phyloP scores from a whole-genome alignment of 139 green algal genomes.

The Micractinium conductrix region DNA sequence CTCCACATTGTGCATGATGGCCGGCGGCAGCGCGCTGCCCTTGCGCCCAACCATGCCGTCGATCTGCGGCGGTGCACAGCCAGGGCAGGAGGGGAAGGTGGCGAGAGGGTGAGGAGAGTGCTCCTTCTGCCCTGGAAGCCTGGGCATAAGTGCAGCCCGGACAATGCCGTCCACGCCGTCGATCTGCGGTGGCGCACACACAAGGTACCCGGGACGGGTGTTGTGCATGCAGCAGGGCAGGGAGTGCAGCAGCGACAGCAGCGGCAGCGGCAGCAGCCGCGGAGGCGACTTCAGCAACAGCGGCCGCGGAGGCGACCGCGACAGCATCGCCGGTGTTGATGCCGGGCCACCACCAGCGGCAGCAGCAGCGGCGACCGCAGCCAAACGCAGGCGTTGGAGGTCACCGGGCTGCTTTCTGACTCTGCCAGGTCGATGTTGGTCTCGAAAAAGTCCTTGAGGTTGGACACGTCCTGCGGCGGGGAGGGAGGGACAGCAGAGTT shows the following conservation, averaged over 20 bases:
- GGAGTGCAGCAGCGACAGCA: too few species aligned
- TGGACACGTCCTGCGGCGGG: constrained; percentile 52
- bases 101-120: background rate
- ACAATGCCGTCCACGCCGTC: background rate
- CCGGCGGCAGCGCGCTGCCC: constrained; percentile 34
- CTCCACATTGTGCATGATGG: background rate
- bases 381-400: too few species aligned
- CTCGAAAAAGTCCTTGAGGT: constrained; percentile 80
- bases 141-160: too few species aligned
- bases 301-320: too few species aligned
- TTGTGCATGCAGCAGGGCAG: too few species aligned
- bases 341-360: too few species aligned
- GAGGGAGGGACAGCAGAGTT: background rate
- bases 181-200: constrained; percentile 1
- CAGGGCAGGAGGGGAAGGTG: background rate
- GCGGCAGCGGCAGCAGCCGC: too few species aligned
- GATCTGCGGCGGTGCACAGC: background rate
- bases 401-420: background rate
- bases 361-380: too few species aligned
- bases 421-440: constrained; percentile 75
- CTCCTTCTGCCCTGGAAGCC: too few species aligned
- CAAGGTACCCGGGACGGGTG: background rate
- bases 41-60: background rate
- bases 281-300: too few species aligned
- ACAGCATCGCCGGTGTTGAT: too few species aligned